A percentile compares a stretch with the other conserved stretches of the same genome.
Conservation (phyloP, 192 early-diverging fungal species). For the Umbelopsis sp. region DNA sequence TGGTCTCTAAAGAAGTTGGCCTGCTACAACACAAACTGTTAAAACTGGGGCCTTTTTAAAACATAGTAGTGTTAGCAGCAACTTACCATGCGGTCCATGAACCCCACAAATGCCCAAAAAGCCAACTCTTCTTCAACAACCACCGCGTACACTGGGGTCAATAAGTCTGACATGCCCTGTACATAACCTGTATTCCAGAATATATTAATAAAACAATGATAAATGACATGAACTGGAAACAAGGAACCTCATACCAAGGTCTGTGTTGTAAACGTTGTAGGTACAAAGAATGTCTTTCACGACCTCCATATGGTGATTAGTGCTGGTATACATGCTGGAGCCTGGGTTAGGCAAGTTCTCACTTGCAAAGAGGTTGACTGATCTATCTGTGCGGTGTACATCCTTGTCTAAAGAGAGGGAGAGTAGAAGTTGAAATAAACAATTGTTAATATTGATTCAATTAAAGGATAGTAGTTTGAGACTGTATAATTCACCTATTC, state of each 20-base stretch:
- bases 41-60: not conserved
- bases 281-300: slow-evolving; percentile 92
- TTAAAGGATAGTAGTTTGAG: not conserved
- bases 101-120: slow-evolving; percentile 91
- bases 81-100: slow-evolving; percentile 86
- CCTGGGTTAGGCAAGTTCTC: slow-evolving; percentile 60
- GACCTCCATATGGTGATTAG: slow-evolving; percentile 80
- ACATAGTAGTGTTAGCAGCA: not conserved
- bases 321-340: slow-evolving; percentile 48
- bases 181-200: slow-evolving; percentile 68
- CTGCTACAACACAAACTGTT: slow-evolving; percentile 45
- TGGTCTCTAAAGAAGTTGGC: slow-evolving; percentile 93
- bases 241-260: slow-evolving; percentile 49
- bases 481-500: slow-evolving; percentile 46
- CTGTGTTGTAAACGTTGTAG: slow-evolving; percentile 86
- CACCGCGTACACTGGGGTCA: slow-evolving; percentile 87
- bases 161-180: slow-evolving; percentile 97
- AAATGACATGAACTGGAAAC: too few species aligned
- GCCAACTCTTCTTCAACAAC: slow-evolving; percentile 87
- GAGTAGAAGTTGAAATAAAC: not conserved
- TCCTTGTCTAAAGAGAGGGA: slow-evolving; percentile 76
- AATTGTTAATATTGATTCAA: too few species aligned
- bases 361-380: slow-evolving; percentile 78
- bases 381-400: slow-evolving; percentile 93
- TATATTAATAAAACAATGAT: too few species aligned